phyloP scores from a whole-genome alignment of 495 filamentous ascomycete species.

The Aspergillus nidulans region DNA sequence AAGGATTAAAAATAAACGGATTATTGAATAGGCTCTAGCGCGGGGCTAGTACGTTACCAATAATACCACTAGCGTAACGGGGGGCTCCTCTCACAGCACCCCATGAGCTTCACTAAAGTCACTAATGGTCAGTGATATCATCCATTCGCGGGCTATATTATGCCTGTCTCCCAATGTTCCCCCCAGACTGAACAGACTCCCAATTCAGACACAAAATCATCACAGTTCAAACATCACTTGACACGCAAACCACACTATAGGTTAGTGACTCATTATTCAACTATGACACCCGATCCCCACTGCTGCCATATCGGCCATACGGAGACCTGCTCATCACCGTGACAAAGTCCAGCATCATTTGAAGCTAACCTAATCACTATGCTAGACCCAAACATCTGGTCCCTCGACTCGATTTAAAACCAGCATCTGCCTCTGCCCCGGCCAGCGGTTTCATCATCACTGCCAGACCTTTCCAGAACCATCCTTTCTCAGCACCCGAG shows the following conservation, averaged over 20 bases:
- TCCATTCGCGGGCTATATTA: neutral
- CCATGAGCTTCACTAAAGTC: neutral
- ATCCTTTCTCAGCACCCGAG: neutral
- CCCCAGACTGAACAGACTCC: neutral
- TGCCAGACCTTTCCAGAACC: slow-evolving; percentile 9
- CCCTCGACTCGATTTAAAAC: slow-evolving; percentile 4
- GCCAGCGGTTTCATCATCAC: neutral
- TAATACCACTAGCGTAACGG: neutral
- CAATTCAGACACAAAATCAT: neutral
- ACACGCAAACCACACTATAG: neutral
- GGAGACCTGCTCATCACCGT: slow-evolving; percentile 6
- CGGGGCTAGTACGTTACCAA: neutral
- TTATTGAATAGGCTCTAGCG: neutral
- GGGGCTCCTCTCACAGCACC: neutral
- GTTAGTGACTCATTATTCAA: neutral
- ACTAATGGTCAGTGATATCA: neutral
- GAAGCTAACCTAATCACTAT: slow-evolving; percentile 3
- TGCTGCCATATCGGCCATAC: neutral
- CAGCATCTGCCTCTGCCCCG: neutral
- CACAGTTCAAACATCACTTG: neutral
- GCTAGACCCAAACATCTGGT: neutral
- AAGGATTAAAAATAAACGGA: slow-evolving; percentile 1
- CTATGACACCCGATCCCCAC: neutral
- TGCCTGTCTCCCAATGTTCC: neutral
- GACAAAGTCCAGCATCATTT: slow-evolving; percentile 5